Conservation (phyloP, 306 rosid genomes). For the Geum urbanum region DNA sequence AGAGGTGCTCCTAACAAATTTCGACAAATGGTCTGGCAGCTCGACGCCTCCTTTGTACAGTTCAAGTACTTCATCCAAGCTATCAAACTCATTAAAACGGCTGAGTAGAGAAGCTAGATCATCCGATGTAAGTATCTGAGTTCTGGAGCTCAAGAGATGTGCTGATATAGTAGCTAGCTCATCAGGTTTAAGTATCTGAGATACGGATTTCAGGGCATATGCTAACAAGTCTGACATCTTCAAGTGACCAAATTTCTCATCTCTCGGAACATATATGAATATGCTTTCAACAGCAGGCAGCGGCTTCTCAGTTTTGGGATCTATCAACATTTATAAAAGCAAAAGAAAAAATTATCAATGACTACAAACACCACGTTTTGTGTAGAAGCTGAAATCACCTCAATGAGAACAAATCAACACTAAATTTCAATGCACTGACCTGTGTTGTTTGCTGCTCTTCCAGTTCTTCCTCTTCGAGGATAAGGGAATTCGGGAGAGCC, state of each 20-base stretch:
- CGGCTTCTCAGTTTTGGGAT: constrained; percentile 53
- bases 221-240: constrained; percentile 76
- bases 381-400: background rate
- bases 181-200: constrained; percentile 58
- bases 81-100: constrained; percentile 56
- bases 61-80: constrained; percentile 49
- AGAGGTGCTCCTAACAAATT: constrained; percentile 41
- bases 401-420: background rate
- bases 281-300: constrained; percentile 44
- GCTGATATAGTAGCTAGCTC: constrained; percentile 59
- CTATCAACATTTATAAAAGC: constrained; percentile 30
- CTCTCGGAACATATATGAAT: constrained; percentile 77
- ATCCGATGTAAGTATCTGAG: constrained; percentile 57
- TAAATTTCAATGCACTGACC: constrained; percentile 34
- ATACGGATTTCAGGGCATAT: constrained; percentile 56
- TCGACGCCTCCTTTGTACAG: constrained; percentile 73
- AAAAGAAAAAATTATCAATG: background rate
- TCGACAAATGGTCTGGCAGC: constrained; percentile 41
- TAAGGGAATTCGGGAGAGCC: constrained; percentile 73
- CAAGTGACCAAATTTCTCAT: constrained; percentile 74
- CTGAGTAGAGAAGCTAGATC: constrained; percentile 50
- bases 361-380: background rate
- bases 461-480: constrained; percentile 81
- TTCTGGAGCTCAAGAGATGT: constrained; percentile 53
- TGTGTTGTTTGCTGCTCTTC: constrained; percentile 44